Percentiles rank a stretch among this genome's conserved stretches.
Conservation (phyloP, 116 monocot species). For the Thalassia testudinum region DNA sequence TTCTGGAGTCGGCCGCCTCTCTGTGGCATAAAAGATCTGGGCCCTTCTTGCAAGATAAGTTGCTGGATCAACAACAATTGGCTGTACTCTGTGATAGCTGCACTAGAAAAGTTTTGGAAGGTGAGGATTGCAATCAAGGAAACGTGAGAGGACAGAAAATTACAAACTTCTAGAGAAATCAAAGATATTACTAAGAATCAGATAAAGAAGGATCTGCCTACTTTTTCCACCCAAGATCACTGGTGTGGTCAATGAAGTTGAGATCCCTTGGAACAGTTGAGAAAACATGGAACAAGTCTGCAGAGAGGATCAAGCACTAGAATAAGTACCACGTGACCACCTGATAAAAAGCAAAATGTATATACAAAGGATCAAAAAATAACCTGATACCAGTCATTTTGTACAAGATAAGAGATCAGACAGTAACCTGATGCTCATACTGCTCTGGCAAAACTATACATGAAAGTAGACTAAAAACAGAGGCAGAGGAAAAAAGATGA, state of each 20-base stretch:
- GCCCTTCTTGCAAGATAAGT: constrained; percentile 69
- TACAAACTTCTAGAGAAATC: neutral
- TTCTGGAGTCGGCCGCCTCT: constrained; percentile 65
- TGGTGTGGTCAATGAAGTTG: constrained; percentile 20
- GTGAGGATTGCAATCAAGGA: neutral
- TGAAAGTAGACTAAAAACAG: too few relatives aligned
- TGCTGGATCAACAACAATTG: constrained; percentile 90
- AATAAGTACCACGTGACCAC: too few relatives aligned
- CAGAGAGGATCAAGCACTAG: neutral
- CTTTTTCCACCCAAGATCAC: constrained; percentile 26
- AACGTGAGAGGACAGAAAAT: neutral
- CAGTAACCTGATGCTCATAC: too few relatives aligned
- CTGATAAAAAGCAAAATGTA: too few relatives aligned
- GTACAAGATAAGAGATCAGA: too few relatives aligned
- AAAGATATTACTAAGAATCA: neutral
- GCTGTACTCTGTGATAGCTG: constrained; percentile 78
- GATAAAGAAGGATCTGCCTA: constrained; percentile 5
- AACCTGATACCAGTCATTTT: too few relatives aligned
- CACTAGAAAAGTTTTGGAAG: neutral
- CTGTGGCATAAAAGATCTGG: constrained; percentile 59
- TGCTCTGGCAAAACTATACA: too few relatives aligned
- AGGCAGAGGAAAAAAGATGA: too few relatives aligned
- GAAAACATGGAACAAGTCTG: constrained; percentile 23
- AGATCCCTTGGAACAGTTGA: constrained; percentile 17
- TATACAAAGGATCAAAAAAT: too few relatives aligned